A percentile compares a stretch with the other conserved stretches of the same genome.
phyloP scores from a whole-genome alignment of 768 basidiomycete species.

The Lentinula sp. region DNA sequence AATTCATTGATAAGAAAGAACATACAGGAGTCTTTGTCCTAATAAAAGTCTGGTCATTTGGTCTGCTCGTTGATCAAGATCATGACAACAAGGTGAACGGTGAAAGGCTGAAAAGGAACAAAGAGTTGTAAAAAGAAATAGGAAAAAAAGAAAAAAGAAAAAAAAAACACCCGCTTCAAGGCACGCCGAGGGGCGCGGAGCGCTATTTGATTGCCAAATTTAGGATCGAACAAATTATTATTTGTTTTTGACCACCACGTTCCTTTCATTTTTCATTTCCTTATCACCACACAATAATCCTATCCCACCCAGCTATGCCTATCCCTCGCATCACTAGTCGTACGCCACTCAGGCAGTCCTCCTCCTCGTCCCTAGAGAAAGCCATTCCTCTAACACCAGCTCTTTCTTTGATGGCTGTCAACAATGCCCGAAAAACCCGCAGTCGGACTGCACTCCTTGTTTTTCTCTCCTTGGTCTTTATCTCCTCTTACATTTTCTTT shows the following conservation, averaged over 20 bases:
- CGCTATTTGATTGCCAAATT: neutral
- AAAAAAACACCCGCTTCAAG: neutral
- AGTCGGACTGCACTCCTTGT: constrained; percentile 50
- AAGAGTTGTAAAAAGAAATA: neutral
- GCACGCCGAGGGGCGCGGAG: neutral
- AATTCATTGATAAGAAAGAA: too few species aligned
- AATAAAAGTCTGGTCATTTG: too few species aligned
- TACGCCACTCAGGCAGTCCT: constrained; percentile 28
- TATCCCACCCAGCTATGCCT: neutral
- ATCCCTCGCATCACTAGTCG: constrained; percentile 17
- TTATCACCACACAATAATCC: neutral
- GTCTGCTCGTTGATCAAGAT: neutral
- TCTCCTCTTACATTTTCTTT: constrained; percentile 54
- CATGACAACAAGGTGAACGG: neutral
- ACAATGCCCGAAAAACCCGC: constrained; percentile 39
- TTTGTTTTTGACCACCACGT: constrained; percentile 4
- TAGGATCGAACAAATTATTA: neutral
- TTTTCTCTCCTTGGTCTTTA: constrained; percentile 41
- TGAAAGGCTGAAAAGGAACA: neutral
- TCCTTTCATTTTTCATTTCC: neutral
- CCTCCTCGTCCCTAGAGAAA: constrained; percentile 12
- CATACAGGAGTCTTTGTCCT: too few species aligned
- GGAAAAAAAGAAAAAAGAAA: neutral
- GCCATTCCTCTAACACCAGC: constrained; percentile 13
- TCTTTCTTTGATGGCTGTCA: constrained; percentile 23